Evolutionary conservation across 768 basidiomycete species (phyloP).

Genomic region (Ephemerocybe angulata): DNA sequence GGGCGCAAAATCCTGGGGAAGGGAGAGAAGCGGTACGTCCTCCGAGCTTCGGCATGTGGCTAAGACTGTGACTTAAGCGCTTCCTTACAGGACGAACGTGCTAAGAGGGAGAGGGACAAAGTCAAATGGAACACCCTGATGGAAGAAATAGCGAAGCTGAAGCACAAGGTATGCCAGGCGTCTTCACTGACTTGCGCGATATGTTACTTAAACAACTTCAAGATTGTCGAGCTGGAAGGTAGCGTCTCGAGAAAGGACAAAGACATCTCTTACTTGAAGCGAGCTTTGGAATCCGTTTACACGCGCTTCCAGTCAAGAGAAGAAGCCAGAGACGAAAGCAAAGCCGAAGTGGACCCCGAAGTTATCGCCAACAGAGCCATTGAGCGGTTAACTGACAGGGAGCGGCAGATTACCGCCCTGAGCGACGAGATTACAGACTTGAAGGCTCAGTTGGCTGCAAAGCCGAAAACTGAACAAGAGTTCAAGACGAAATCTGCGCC

Average conservation of each 20-base stretch:
- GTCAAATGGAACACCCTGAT: slow-evolving; percentile 66
- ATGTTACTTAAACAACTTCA: slow-evolving; percentile 8
- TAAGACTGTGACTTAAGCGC: background rate
- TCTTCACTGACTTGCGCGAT: background rate
- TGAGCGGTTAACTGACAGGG: slow-evolving; percentile 64
- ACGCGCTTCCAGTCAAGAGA: slow-evolving; percentile 65
- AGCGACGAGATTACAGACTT: slow-evolving; percentile 46
- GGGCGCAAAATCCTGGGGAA: slow-evolving; percentile 54
- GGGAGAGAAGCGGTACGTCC: slow-evolving; percentile 54
- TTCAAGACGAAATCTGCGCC: slow-evolving; percentile 66
- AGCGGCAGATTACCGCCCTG: slow-evolving; percentile 57
- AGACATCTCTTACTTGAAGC: slow-evolving; percentile 72
- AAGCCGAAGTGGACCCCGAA: slow-evolving; percentile 59
- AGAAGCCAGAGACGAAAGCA: slow-evolving; percentile 44
- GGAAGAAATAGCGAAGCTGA: slow-evolving; percentile 72
- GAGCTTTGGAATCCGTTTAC: slow-evolving; percentile 85
- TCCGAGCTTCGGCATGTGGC: background rate
- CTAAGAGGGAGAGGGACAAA: slow-evolving; percentile 71
- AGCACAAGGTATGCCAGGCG: slow-evolving; percentile 53
- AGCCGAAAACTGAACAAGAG: slow-evolving; percentile 62
- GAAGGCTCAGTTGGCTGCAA: slow-evolving; percentile 47
- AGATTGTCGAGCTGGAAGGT: slow-evolving; percentile 56
- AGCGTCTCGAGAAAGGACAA: slow-evolving; percentile 56
- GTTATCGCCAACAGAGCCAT: slow-evolving; percentile 68
- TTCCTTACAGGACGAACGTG: slow-evolving; percentile 66